Evolutionary conservation across 129 eudicot genomes (phyloP), one percentile per base, ranked within the genome.

Genomic region (Flaveria trinervia): DNA sequence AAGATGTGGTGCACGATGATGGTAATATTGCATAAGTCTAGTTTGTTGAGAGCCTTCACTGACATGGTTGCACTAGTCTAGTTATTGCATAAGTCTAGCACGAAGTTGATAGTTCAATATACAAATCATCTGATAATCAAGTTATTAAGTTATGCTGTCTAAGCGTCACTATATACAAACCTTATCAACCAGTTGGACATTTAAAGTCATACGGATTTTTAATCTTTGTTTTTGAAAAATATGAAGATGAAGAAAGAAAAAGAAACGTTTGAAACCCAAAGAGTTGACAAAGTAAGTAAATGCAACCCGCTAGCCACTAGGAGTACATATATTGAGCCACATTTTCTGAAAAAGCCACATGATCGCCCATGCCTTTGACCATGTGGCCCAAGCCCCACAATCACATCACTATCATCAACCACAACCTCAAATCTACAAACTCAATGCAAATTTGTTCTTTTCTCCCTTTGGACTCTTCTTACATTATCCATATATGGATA

Each of bases 361-460:
- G 83, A 80, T 80, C 59, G 75, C 84, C 84, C 84, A 80, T 80
- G 55, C 79, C 83, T 73, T 80, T 65, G 79, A 73, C 75, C 83
- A 73, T 80, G 83, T 80, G 79, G 73, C 65, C 46, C 75, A 66
- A 54, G 14, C 71, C 71, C 48, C 39, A 36, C 61, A 80, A 80
- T 60, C 66, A 44, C 18, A 74, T 78, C 76, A 70, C 76, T 70
- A 59, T 78, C 77, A 45, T 70, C 61, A 70, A 70, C 65, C 62
- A 65, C 79, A 80, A 80, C 75, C 79, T 73, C 75, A 80, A 43
- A 65, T 79, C 72, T 61, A 41, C 61, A 65, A 65, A 80, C 79
- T 26, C 69, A 73, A 73, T 18, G 64, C 70, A 67, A 73, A 80
- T 23, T 65, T 73, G 70, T 73, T 78, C 7, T 49, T 66, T 72